Conservation (phyloP, 169 alveolate species). For the Plasmodium sp. region DNA sequence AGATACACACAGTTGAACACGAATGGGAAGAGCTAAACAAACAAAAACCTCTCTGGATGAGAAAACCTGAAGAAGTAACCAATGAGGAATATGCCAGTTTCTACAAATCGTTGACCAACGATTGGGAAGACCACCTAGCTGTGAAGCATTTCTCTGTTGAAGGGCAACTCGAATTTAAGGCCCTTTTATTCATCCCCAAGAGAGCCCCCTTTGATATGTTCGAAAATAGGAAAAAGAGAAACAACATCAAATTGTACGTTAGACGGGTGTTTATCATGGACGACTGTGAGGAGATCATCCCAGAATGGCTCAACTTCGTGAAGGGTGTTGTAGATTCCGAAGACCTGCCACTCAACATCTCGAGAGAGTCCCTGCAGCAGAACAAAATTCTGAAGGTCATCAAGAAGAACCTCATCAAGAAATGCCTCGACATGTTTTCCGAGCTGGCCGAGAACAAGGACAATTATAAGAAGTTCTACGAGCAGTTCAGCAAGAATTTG, state of each 20-base stretch:
- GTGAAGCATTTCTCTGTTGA: constrained; percentile 99
- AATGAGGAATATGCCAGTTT: constrained; percentile 99
- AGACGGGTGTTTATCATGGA: constrained; percentile 99
- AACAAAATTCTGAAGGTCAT: constrained; percentile 99
- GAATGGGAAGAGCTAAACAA: constrained; percentile 98
- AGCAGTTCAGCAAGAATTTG: constrained; percentile 98
- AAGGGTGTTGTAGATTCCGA: constrained; percentile 99
- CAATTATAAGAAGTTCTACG: constrained; percentile 99
- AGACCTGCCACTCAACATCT: constrained; percentile 98
- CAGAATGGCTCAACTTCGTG: constrained; percentile 99
- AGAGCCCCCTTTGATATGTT: constrained; percentile 99
- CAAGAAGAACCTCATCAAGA: constrained; percentile 98
- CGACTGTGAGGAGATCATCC: constrained; percentile 99
- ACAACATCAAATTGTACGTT: constrained; percentile 98
- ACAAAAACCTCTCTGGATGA: constrained; percentile 99
- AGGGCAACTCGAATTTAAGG: constrained; percentile 99
- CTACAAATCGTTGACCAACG: constrained; percentile 98
- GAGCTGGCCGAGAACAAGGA: constrained; percentile 99
- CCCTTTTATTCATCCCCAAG: constrained; percentile 98
- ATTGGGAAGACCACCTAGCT: constrained; percentile 99
- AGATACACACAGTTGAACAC: constrained; percentile 96
- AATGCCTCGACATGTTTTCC: constrained; percentile 98
- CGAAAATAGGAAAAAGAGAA: constrained; percentile 98
- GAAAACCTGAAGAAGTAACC: constrained; percentile 98
- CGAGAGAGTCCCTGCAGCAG: constrained; percentile 99